Conservation (phyloP, 805 yeast species). For the Yarrowia alimentaria region DNA sequence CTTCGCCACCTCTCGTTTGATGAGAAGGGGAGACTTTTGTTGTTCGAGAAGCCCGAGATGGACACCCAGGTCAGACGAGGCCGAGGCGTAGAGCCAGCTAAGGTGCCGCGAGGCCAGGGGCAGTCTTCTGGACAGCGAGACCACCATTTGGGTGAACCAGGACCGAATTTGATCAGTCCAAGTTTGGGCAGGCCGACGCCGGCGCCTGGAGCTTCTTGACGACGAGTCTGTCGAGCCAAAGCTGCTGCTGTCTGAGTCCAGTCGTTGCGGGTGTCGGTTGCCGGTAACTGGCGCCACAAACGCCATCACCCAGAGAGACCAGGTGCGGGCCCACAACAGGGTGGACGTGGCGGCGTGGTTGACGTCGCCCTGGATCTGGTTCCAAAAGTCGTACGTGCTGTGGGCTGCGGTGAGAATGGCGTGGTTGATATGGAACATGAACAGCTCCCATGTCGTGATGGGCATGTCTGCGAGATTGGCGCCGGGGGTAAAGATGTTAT, state of each 20-base stretch:
- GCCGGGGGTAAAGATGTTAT: slow-evolving; percentile 32
- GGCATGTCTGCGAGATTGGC: slow-evolving; percentile 29
- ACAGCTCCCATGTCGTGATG: slow-evolving; percentile 30
- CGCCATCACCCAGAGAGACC: slow-evolving; percentile 6
- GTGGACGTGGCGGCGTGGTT: slow-evolving; percentile 16
- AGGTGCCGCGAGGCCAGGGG: slow-evolving; percentile 5
- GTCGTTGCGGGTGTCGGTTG: neutral
- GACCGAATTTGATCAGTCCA: slow-evolving; percentile 2
- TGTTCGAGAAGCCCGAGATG: slow-evolving; percentile 12
- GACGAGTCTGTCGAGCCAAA: neutral
- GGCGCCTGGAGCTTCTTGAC: too few relatives aligned
- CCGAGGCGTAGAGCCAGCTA: slow-evolving; percentile 20
- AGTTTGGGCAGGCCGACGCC: too few relatives aligned
- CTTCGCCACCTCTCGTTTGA: slow-evolving; percentile 12
- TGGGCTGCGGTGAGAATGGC: slow-evolving; percentile 27
- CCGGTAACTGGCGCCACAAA: neutral
- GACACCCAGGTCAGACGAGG: slow-evolving; percentile 2
- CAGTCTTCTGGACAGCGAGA: slow-evolving; percentile 1
- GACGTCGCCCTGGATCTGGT: slow-evolving; percentile 1
- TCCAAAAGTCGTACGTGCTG: slow-evolving; percentile 5
- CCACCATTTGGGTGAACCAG: neutral
- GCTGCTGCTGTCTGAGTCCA: neutral
- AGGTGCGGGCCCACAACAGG: slow-evolving; percentile 14
- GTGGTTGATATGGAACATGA: slow-evolving; percentile 31
- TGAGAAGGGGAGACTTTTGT: slow-evolving; percentile 10